phyloP scores from a whole-genome alignment of 805 yeast genomes.

The Kodamaea hsintzibuensis region DNA sequence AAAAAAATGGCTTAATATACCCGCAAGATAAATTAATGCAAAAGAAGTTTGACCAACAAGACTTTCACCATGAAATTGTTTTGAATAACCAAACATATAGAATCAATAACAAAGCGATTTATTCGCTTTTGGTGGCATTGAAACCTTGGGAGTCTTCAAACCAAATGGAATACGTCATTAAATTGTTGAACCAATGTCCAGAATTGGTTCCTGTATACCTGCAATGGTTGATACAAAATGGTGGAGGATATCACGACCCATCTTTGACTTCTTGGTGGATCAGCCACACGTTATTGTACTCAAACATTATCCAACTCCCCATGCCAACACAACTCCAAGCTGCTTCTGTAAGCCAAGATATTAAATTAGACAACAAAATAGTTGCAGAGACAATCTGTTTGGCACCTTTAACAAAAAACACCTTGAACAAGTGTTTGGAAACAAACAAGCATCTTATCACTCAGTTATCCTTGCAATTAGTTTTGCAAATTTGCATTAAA shows the following conservation, averaged over 20 bases:
- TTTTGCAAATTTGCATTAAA: conserved; percentile 56
- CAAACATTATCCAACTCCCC: conserved; percentile 58
- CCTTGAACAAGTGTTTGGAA: conserved; percentile 57
- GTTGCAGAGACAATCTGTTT: conserved; percentile 65
- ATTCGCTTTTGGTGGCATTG: conserved; percentile 59
- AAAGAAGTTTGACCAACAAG: conserved; percentile 18
- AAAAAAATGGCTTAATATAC: conserved; percentile 47
- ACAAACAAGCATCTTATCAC: conserved; percentile 50
- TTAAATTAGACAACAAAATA: conserved; percentile 29
- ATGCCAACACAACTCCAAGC: conserved; percentile 42
- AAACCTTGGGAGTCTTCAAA: conserved; percentile 79
- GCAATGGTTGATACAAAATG: conserved; percentile 49
- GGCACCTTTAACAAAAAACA: conserved; percentile 55
- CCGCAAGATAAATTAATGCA: conserved; percentile 53
- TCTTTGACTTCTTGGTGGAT: conserved; percentile 80
- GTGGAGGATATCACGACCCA: conserved; percentile 78
- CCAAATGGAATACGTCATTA: conserved; percentile 57
- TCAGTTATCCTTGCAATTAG: conserved; percentile 63
- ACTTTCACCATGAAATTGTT: conserved; percentile 28
- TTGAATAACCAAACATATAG: conserved; percentile 52
- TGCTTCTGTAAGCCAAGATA: conserved; percentile 30
- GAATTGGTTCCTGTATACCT: conserved; percentile 77
- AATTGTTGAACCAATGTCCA: conserved; percentile 53
- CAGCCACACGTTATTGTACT: conserved; percentile 63
- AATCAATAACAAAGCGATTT: conserved; percentile 67